Percentiles rank a stretch among this genome's conserved stretches.
Evolutionary conservation across 2,329 filamentous ascomycete genomes (phyloP).

Genomic region (Myriosclerotinia curreyana): DNA sequence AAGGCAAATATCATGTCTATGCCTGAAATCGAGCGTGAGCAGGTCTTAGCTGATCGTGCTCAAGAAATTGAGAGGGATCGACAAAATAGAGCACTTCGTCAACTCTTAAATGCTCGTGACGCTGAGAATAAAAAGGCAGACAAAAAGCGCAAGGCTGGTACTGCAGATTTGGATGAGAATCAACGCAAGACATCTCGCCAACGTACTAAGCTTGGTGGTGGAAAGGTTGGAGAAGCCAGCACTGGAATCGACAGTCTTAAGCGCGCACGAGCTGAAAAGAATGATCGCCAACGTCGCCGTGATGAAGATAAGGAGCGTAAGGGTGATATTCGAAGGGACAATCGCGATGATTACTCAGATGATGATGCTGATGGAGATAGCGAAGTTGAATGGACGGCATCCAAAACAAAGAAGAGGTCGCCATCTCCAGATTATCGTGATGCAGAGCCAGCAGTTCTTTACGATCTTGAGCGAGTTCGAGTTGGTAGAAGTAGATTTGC

Average conservation of each 20-base stretch:
- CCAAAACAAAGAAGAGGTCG: slow-evolving; percentile 49
- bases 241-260: slow-evolving; percentile 70
- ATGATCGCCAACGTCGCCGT: slow-evolving; percentile 60
- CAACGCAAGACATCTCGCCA: slow-evolving; percentile 71
- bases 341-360: slow-evolving; percentile 54
- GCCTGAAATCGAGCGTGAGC: slow-evolving; percentile 87
- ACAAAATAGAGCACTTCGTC: slow-evolving; percentile 78
- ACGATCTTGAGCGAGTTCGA: slow-evolving; percentile 80
- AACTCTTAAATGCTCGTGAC: slow-evolving; percentile 66
- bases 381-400: slow-evolving; percentile 73
- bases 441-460: slow-evolving; percentile 65
- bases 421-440: slow-evolving; percentile 47
- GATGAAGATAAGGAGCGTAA: slow-evolving; percentile 59
- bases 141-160: slow-evolving; percentile 75
- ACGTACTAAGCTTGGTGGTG: slow-evolving; percentile 63
- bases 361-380: slow-evolving; percentile 68
- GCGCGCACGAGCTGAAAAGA: slow-evolving; percentile 61
- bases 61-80: slow-evolving; percentile 77
- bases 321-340: slow-evolving; percentile 41
- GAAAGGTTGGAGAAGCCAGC: slow-evolving; percentile 65
- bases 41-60: slow-evolving; percentile 82
- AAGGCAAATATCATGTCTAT: slow-evolving; percentile 78
- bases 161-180: slow-evolving; percentile 74
- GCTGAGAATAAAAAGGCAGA: slow-evolving; percentile 55
- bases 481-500: slow-evolving; percentile 84